These are phyloP conservation scores for Colletotrichum sidae DNA, from an alignment of 2,329 filamentous ascomycete species.

Conservation along the genomic window DNA sequence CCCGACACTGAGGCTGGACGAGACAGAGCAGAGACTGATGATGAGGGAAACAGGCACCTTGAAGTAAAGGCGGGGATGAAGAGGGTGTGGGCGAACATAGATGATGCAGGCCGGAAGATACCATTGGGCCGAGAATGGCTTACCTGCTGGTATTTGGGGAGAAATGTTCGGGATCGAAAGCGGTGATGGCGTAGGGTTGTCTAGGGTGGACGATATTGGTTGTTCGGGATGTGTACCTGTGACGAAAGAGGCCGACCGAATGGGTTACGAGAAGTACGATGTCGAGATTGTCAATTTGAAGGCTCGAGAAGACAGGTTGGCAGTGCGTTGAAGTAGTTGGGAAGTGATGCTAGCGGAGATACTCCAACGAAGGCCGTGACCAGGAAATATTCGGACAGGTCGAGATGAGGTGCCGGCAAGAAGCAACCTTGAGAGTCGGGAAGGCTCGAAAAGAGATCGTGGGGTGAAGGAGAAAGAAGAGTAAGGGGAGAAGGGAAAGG, in stretches of 20 bases:
- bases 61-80: too few species aligned
- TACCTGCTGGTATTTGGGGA: constrained; percentile 18
- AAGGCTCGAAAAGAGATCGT: constrained; percentile 35
- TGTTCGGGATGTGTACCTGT: constrained; percentile 19
- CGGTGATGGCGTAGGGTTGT: constrained; percentile 34
- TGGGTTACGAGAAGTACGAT: background rate
- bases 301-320: background rate
- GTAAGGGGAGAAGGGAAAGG: constrained; percentile 7
- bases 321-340: constrained; percentile 16
- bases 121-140: background rate
- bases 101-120: constrained; percentile 1
- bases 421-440: constrained; percentile 28
- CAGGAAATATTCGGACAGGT: constrained; percentile 33
- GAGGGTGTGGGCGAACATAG: background rate
- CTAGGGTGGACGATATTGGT: background rate
- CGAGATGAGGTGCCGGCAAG: constrained; percentile 17
- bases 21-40: constrained; percentile 14
- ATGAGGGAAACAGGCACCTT: too few species aligned
- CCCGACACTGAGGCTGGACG: constrained; percentile 27
- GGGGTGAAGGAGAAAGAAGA: constrained; percentile 34
- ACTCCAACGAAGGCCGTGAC: constrained; percentile 36
- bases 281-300: too few species aligned
- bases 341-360: constrained; percentile 17
- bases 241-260: constrained; percentile 34
- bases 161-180: constrained; percentile 32